phyloP scores from a whole-genome alignment of 306 rosid genomes.

The Arachis stenosperma region DNA sequence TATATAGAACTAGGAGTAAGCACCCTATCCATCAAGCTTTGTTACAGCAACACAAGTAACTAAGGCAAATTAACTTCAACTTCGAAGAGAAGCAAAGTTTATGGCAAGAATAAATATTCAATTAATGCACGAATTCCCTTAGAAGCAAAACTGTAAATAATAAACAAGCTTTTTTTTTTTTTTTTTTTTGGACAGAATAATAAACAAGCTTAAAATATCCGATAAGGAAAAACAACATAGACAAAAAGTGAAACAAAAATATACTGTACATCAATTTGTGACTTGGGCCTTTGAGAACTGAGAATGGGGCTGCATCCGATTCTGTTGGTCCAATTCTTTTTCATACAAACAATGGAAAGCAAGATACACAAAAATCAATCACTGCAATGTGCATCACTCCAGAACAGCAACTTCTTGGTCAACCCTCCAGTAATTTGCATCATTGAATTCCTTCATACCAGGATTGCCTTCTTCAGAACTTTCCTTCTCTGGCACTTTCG shows the following conservation, averaged over 20 bases:
- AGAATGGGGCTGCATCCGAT: slow-evolving; percentile 29
- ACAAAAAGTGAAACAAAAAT: slow-evolving; percentile 65
- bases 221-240: slow-evolving; percentile 54
- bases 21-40: not conserved
- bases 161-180: slow-evolving; percentile 60
- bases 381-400: slow-evolving; percentile 51
- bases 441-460: slow-evolving; percentile 86
- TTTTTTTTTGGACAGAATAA: too few species aligned
- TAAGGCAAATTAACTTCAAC: not conserved
- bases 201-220: slow-evolving; percentile 57
- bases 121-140: slow-evolving; percentile 50
- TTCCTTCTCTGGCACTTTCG: slow-evolving; percentile 69
- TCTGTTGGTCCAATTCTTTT: slow-evolving; percentile 44
- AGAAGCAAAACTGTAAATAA: slow-evolving; percentile 62
- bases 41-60: not conserved
- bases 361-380: slow-evolving; percentile 15
- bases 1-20: not conserved
- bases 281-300: slow-evolving; percentile 45
- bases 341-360: slow-evolving; percentile 37
- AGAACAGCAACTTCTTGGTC: slow-evolving; percentile 92
- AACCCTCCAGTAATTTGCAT: slow-evolving; percentile 96
- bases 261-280: slow-evolving; percentile 76
- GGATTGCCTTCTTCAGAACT: slow-evolving; percentile 68
- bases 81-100: not conserved
- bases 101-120: slow-evolving; percentile 34